A percentile compares a stretch with the other conserved stretches of the same genome.
phyloP scores from a whole-genome alignment of 1,139 yeast genomes.

The Diutina sp. region DNA sequence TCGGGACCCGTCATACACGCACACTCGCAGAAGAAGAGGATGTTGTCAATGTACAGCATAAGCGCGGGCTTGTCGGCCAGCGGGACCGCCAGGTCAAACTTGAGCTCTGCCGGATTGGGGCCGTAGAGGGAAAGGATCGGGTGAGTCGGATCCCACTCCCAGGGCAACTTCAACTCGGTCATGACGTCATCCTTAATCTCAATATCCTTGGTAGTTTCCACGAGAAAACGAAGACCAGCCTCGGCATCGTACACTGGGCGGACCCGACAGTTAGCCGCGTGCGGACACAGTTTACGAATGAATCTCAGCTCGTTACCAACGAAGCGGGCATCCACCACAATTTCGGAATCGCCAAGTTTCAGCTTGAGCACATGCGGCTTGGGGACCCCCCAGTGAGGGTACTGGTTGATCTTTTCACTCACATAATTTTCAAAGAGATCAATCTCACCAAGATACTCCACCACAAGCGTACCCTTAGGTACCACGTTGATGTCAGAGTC shows the following conservation, averaged over 20 bases:
- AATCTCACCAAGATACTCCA: conserved; percentile 66
- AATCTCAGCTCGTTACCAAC: conserved; percentile 71
- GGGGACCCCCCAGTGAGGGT: conserved; percentile 69
- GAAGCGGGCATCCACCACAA: conserved; percentile 67
- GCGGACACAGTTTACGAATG: conserved; percentile 57
- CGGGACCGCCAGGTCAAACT: conserved; percentile 32
- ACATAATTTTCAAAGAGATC: conserved; percentile 52
- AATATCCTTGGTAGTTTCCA: conserved; percentile 47
- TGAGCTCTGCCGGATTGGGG: conserved; percentile 6
- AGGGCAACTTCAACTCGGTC: conserved; percentile 59
- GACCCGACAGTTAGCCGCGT: conserved; percentile 56
- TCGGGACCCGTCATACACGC: conserved; percentile 44
- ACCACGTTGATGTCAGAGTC: conserved; percentile 11
- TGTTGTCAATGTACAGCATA: conserved; percentile 47
- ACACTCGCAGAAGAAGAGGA: conserved; percentile 43
- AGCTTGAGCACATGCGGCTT: conserved; percentile 54
- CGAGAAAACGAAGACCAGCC: conserved; percentile 26
- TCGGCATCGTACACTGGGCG: conserved; percentile 31
- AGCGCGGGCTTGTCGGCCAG: conserved; percentile 40
- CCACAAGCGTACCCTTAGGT: conserved; percentile 39
- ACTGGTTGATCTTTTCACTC: conserved; percentile 60
- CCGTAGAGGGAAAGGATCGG: conserved; percentile 46
- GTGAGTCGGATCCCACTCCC: conserved; percentile 83
- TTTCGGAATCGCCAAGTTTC: conserved; percentile 22
- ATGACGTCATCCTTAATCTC: conserved; percentile 13